These are phyloP conservation scores for Phytophthora hybrid DNA, from an alignment of 352 stramenopile species.

Conservation along the genomic window DNA sequence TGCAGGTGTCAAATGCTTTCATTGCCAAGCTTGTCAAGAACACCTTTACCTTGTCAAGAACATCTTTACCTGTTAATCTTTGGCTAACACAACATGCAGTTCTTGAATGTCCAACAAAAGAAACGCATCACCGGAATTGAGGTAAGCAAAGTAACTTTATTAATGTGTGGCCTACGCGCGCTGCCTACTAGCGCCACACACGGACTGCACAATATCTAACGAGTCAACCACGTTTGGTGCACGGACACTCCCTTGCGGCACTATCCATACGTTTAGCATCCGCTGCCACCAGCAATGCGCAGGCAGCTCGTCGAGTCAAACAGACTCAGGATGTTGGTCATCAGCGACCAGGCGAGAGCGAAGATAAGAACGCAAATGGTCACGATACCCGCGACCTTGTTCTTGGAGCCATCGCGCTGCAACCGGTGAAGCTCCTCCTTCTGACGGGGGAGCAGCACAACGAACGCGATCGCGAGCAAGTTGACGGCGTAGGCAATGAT, in stretches of 20 bases:
- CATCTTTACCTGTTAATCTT: background rate
- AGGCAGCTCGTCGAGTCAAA: slow-evolving; percentile 63
- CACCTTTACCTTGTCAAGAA: background rate
- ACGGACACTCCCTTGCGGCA: background rate
- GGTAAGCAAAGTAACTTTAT: slow-evolving; percentile 17
- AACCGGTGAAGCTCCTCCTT: slow-evolving; percentile 61
- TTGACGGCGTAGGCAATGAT: slow-evolving; percentile 70
- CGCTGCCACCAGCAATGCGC: slow-evolving; percentile 53
- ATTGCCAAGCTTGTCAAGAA: background rate
- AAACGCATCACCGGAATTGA: background rate
- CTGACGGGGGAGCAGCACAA: slow-evolving; percentile 60
- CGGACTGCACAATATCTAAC: slow-evolving; percentile 29
- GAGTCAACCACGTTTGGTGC: background rate
- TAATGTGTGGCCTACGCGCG: slow-evolving; percentile 5
- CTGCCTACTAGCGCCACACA: slow-evolving; percentile 6
- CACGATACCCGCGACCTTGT: slow-evolving; percentile 39
- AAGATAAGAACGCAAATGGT: slow-evolving; percentile 53
- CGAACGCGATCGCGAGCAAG: slow-evolving; percentile 51
- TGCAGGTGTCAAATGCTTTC: background rate
- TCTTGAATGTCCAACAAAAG: no score
- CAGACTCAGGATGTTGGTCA: slow-evolving; percentile 72
- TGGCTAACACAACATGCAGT: background rate
- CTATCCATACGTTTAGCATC: slow-evolving; percentile 22
- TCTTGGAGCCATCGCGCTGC: slow-evolving; percentile 51
- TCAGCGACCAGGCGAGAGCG: slow-evolving; percentile 59